These are phyloP conservation scores for Colletotrichum falcatum DNA, from an alignment of 2,329 filamentous ascomycete species.

Conservation along the genomic window DNA sequence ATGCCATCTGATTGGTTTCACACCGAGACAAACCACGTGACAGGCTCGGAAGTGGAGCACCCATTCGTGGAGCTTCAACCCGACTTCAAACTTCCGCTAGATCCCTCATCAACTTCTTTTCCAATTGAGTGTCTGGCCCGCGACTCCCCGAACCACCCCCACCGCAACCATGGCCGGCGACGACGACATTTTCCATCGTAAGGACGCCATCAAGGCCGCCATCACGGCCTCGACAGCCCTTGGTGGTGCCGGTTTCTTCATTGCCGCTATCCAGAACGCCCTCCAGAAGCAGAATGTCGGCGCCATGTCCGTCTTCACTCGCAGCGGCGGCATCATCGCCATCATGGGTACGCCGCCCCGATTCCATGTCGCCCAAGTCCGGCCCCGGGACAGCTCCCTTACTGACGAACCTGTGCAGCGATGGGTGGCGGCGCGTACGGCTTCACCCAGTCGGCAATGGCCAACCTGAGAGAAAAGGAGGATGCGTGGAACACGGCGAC, in stretches of 20 bases:
- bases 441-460: conserved; percentile 80
- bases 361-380: not conserved
- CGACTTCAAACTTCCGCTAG: conserved; percentile 42
- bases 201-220: conserved; percentile 78
- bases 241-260: conserved; percentile 75
- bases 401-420: conserved; percentile 58
- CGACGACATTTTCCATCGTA: conserved; percentile 72
- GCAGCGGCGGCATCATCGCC: conserved; percentile 79
- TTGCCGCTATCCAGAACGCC: conserved; percentile 87
- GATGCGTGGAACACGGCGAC: conserved; percentile 81
- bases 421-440: conserved; percentile 80
- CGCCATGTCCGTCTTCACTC: conserved; percentile 82
- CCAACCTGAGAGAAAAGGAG: conserved; percentile 88
- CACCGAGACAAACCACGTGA: conserved; percentile 29
- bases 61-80: conserved; percentile 39
- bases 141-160: conserved; percentile 27
- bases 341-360: conserved; percentile 33
- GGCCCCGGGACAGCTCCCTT: not conserved
- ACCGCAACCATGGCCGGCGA: conserved; percentile 44
- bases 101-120: conserved; percentile 38
- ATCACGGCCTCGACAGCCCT: conserved; percentile 74
- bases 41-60: conserved; percentile 13
- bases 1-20: conserved; percentile 34
- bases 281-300: conserved; percentile 86
- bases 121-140: conserved; percentile 40